Base-by-base conservation (phyloP, 768 basidiomycete species). In the Pleurotus djamor region DNA sequence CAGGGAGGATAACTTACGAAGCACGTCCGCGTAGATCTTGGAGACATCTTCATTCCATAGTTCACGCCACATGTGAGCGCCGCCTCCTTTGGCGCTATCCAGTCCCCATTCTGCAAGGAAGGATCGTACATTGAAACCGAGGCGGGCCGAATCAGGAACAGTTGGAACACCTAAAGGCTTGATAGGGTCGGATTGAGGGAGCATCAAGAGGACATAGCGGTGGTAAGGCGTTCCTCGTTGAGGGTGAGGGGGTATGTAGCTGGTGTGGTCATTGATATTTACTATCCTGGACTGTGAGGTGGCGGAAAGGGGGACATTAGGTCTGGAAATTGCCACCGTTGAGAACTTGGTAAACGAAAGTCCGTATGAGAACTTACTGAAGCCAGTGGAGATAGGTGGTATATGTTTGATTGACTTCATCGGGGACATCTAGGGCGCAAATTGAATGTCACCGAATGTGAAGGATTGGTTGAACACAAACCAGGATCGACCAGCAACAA, bases 161-260 rank as follows among this genome's bases (percentile, higher is more conserved):
- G 77, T 68, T 14, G 83, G 83, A 16, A 85, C 79, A 32, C 81
- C 67, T 43, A 84, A 69, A 35, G 67, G 65, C 37, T 68, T 59
- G 1, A 78, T 78, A 9, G 76, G 63, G 8, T 79, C 73, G 35
- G 83, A 78, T 65, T 96, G 94, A 8, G 85, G 87, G 49, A 96
- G 79, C 33, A 96, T 76, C 33, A 96, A 76, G 47, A 89, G 64
- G 7, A 86, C 83, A 71, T 96, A 97, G 61, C 96, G 93, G 73
- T 99, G 96, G 73, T 92, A 94, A 0, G 86, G 85, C 9, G 94
- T 89, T 52, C 95, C 94, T 38, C 83, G 83, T 69, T 94, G 91
- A 3, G 96, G 96, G 64, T 97, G 94, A 4, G 96, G 97, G 4
- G 96, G 91, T 63, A 96, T 77, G 71, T 96, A 98, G 28, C 76